Evolutionary conservation across 2,329 filamentous ascomycete species (phyloP).

Genomic region (Ceratocystis cubensis): DNA sequence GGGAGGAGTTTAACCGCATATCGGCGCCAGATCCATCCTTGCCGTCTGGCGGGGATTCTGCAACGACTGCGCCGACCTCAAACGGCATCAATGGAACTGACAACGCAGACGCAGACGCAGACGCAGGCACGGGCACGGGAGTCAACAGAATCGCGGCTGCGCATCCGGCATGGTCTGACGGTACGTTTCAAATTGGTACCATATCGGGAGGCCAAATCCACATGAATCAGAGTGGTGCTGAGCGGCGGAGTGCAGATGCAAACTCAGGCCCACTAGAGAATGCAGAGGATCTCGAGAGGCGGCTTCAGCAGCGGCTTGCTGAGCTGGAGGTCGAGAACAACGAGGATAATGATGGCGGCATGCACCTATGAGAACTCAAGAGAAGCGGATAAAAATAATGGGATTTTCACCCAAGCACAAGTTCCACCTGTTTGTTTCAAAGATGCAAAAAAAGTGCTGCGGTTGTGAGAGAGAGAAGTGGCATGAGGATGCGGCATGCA

Average conservation of each 20-base stretch:
- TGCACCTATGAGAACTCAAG: slow-evolving; percentile 42
- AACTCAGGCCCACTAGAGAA: neutral
- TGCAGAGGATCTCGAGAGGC: slow-evolving; percentile 47
- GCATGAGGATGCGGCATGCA: neutral
- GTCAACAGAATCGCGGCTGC: slow-evolving; percentile 9
- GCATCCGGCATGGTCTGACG: slow-evolving; percentile 46
- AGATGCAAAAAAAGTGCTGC: neutral
- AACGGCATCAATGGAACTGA: slow-evolving; percentile 2
- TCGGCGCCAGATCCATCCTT: slow-evolving; percentile 23
- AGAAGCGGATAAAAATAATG: neutral
- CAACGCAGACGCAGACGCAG: neutral
- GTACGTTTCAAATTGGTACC: slow-evolving; percentile 49
- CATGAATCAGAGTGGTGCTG: slow-evolving; percentile 29
- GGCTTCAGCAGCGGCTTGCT: slow-evolving; percentile 43
- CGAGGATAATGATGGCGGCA: slow-evolving; percentile 33
- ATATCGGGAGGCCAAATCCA: slow-evolving; percentile 39
- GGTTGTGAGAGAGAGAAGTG: neutral
- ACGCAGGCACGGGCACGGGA: neutral
- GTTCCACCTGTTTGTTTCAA: neutral
- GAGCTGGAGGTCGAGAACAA: slow-evolving; percentile 33
- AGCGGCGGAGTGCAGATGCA: neutral
- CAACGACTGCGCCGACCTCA: neutral
- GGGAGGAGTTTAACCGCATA: slow-evolving; percentile 43
- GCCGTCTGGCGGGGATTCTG: neutral
- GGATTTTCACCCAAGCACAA: too few species aligned